Evolutionary conservation across 2,329 filamentous ascomycete species (phyloP), one percentile per base, ranked within the genome.

Genomic region (Aspergillus eucalypticola): DNA sequence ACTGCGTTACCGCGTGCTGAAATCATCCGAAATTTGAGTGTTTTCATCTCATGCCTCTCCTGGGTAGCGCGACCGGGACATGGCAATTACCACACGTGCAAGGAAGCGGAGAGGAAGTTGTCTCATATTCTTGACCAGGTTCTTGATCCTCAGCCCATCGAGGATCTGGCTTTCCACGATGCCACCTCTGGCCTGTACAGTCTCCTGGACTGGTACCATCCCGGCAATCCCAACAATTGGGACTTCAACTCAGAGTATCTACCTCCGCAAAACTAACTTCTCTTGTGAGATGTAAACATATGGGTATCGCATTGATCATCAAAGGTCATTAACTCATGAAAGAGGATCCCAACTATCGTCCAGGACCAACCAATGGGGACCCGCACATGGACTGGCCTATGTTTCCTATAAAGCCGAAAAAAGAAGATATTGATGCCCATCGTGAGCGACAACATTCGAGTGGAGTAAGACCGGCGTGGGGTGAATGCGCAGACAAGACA

Each of bases 71-170:
- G 65, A 6, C 73, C 74, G 1, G 71, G 70, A 0, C 70, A 75
- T 29, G 73, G 73, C 2, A 75, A 76, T 44, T 75, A 75, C 50
- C 67, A 67, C 15, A 68, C 68, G 10, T 76, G 74, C 63, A 71
- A 73, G 59, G 69, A 72, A 57, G 74, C 69, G 25, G 73, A 75
- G 59, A 74, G 73, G 59, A 75, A 73, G 23, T 55, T 76, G 11
- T 73, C 73, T 11, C 70, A 68, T 23, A 75, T 76, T 13, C 64
- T 76, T 3, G 73, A 76, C 54, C 73, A 70, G 48, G 63, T 75
- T 11, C 66, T 75, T n/a, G 73, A 75, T 35, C 74, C 74, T 5
- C 66, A 69, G 46, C 72, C 72, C 6, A 67, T 67, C n/a, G 67
- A 69, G 38, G 62, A 66, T 41, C 67, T 72, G 32, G 59, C 65